Evolutionary conservation across 306 rosid genomes (phyloP), one percentile per base, ranked within the genome.

Genomic region (Dryas alaskensis): DNA sequence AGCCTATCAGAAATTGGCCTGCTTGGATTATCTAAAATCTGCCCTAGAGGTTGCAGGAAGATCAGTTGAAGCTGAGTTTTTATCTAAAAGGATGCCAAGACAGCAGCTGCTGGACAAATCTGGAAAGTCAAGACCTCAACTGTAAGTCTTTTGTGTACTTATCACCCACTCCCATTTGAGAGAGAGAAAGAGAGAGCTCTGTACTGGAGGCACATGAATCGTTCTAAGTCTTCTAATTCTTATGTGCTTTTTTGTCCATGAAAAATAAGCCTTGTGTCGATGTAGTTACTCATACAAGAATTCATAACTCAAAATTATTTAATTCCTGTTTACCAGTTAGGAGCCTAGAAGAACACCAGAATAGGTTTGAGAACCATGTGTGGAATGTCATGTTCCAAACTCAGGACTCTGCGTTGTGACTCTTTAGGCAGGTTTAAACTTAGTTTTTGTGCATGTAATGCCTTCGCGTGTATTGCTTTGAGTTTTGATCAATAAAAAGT

Each of bases 31-130:
- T 70, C 78, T 90, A 64, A 67, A 77, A 75, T 51, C 82, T 46
- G 84, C 96, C 67, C 70, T 87, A 9, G 84, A 87, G 86, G 81
- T 74, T 47, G 83, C 73, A 19, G 92, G 92, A 46, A 84, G 64
- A 84, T 73, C 75, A 42, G 84, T 78, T 75, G 90, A 90, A 80
- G 96, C 91, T 69, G 85, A 72, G 19, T 92, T 87, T 81, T 66
- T 90, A 73, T 84, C 88, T 11, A 90, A 84, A 75, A 86, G 98
- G 82, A 76, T 22, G 69, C 75, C 79, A 47, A 73, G 11, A 64
- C 51, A 45, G 46, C 82, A 60, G 55, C 40, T 53, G 43, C 59
- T 58, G 1, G 69, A 72, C 44, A 72, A 57, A 72, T 76, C 72
- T 54, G 49, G 25, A 52, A 82, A 79, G 79, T 73, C 59, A 9